Evolutionary conservation across 805 yeast genomes (phyloP), one percentile per base, ranked within the genome.

Genomic region (Lipomyces yamadae): DNA sequence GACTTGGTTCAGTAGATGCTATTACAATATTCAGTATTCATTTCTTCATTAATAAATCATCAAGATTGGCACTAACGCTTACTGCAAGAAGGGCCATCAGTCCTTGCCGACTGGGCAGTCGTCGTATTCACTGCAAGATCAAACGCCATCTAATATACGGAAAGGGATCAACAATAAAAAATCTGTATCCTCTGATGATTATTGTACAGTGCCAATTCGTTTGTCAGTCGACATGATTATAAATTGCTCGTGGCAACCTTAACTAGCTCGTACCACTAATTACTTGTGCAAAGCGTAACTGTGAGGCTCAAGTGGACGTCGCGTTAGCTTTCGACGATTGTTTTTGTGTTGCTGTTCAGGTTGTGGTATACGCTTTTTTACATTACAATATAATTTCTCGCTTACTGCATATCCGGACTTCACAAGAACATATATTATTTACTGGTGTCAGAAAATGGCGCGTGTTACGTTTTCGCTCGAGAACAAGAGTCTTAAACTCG

Each of bases 401-500:
- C 50, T 18, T 13, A 35, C 30, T 13, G 24, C 37, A 35, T 35
- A 30, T 10, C 29, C 39, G 37, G 13, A 11, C 15, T 32, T 8
- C 11, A 42, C 24, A 56, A 56, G 10, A 33, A 33, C 29, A 56
- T 32, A 24, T 24, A 24, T 24, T 24, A 33, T 33, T 33, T 10
- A 18, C 13, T 29, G 48, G 10, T 29, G 15, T 24, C 15, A 34
- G 30, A n/a, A 37, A 29, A 63, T 55, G 69, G 35, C 55, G 13
- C 56, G 42, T 1, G 63, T 29, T 50, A 56, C 60, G 52, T 68
- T 63, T 56, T 67, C 67, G 15, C 55, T 68, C 52, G 61, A 59
- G 54, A 66, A 48, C 45, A 56, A 63, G 55, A 56, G 65, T 6
- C 67, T 66, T 33, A 94, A 92, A 77, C 85, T 93, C 69, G 89